phyloP scores from a whole-genome alignment of 805 yeast species.

The Candida chauliodis region DNA sequence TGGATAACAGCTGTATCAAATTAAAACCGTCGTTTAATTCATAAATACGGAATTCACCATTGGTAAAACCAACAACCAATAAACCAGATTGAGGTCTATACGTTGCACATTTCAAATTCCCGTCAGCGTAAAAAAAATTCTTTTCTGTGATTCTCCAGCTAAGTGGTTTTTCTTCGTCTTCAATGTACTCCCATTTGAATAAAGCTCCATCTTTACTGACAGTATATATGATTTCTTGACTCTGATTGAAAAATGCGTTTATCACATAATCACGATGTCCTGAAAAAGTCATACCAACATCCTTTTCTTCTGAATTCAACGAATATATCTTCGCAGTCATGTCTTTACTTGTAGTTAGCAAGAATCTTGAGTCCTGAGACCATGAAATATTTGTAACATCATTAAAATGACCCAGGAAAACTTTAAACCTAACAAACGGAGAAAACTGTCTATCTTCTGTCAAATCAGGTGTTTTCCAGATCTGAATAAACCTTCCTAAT shows the following conservation, averaged over 20 bases:
- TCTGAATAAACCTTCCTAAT: conserved; percentile 74
- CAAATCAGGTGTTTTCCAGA: conserved; percentile 86
- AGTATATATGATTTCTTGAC: conserved; percentile 88
- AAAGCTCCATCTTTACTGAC: conserved; percentile 93
- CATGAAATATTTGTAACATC: conserved; percentile 77
- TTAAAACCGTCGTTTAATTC: conserved; percentile 74
- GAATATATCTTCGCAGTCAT: conserved; percentile 85
- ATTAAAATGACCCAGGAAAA: conserved; percentile 89
- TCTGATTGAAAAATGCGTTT: conserved; percentile 80
- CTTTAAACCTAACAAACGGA: conserved; percentile 87
- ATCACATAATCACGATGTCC: conserved; percentile 92
- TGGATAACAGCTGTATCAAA: conserved; percentile 78
- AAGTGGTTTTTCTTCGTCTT: conserved; percentile 30
- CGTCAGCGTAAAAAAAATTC: conserved; percentile 68
- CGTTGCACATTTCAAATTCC: conserved; percentile 74
- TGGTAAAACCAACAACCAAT: conserved; percentile 82
- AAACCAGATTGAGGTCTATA: conserved; percentile 73
- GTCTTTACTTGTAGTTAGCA: conserved; percentile 84
- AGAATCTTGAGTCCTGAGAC: conserved; percentile 88
- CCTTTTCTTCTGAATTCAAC: conserved; percentile 57
- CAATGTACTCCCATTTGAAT: conserved; percentile 84
- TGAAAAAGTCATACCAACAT: conserved; percentile 79
- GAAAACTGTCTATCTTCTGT: conserved; percentile 90
- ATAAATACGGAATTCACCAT: conserved; percentile 88
- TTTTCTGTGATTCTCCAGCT: conserved; percentile 84